Base-by-base conservation (phyloP, 2,329 filamentous ascomycete species). In the Coniella vitis region DNA sequence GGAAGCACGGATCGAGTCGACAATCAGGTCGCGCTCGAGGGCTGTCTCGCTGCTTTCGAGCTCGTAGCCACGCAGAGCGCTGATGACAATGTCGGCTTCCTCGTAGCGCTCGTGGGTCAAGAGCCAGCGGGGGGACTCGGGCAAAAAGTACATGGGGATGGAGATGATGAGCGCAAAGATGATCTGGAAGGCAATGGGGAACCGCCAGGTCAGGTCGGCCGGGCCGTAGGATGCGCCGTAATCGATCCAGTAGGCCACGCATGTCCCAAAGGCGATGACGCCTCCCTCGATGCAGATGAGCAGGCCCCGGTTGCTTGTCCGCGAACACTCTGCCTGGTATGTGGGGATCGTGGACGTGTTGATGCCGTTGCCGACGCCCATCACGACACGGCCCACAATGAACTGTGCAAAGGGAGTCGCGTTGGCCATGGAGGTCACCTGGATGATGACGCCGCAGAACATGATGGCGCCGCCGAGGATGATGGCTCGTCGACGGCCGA, bases 271-370 rank as follows among this genome's bases (percentile, higher is more conserved):
- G 29, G 68, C 67, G 31, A 70, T 67, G 48, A 66, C 64, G 4
- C 67, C 67, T 21, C 68, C 67, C 48, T 69, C 77, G 41, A 81
- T 78, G 61, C 78, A 81, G 56, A 82, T 81, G 47, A 82, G 63
- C 29, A 80, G 70, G 55, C 79, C 79, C 54, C 79, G 73, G 61
- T 80, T 81, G 56, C 71, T 74, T 0, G 77, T 73, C n/a, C 60
- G 58, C 51, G 58, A 60, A 45, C 63, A 73, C 63, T 64, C 66
- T 48, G 67, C 65, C 55, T 69, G 67, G 58, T 67, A 69, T 13
- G 65, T 67, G 7, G 67, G 67, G n/a, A 74, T 67, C n/a, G 67
- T 69, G 4, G 67, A 69, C 1, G 69, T 73, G 52, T 73, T 72
- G 58, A 73, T 70, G 14, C 74, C 74, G 55, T 74, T 74, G 1